Evolutionary conservation across 805 yeast genomes (phyloP).

Genomic region (Barnettozyma populi): DNA sequence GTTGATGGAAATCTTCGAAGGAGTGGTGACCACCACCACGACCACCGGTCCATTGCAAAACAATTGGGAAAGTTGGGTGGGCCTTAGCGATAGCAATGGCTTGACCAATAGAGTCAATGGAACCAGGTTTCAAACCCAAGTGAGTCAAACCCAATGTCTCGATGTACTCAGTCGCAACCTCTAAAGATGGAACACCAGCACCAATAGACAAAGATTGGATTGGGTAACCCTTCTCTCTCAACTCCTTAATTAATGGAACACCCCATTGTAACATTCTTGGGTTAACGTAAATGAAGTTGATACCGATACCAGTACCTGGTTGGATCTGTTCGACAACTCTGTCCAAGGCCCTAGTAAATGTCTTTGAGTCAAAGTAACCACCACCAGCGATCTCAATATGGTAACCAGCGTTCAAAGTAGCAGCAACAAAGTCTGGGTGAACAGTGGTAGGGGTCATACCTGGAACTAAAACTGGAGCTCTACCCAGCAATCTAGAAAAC

Average conservation of each 20-base stretch:
- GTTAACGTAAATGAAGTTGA: conserved; percentile 91
- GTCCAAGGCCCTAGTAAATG: conserved; percentile 71
- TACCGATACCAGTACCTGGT: conserved; percentile 88
- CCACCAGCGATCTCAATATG: conserved; percentile 99
- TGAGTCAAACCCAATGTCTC: conserved; percentile 88
- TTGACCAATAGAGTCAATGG: conserved; percentile 85
- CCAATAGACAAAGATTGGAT: conserved; percentile 95
- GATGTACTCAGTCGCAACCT: conserved; percentile 95
- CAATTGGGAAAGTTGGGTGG: conserved; percentile 94
- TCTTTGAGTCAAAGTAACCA: conserved; percentile 79
- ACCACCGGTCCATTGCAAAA: conserved; percentile 99
- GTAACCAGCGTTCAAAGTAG: conserved; percentile 93
- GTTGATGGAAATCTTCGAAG: conserved; percentile 98
- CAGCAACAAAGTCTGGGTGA: conserved; percentile 88
- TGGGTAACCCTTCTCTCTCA: conserved; percentile 91
- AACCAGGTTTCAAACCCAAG: conserved; percentile 96
- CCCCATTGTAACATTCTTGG: conserved; percentile 99
- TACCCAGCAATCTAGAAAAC: conserved; percentile 85
- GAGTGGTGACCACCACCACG: conserved; percentile 99
- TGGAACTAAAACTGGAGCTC: conserved; percentile 95
- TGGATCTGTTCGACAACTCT: conserved; percentile 60
- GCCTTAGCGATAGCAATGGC: conserved; percentile 89
- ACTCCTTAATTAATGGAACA: conserved; percentile 85
- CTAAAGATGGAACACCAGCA: conserved; percentile 98
- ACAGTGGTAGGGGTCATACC: conserved; percentile 99